A percentile compares a stretch with the other conserved stretches of the same genome.
phyloP scores from a whole-genome alignment of 2,329 filamentous ascomycete species.

The Exophiala phaeomuriformis region DNA sequence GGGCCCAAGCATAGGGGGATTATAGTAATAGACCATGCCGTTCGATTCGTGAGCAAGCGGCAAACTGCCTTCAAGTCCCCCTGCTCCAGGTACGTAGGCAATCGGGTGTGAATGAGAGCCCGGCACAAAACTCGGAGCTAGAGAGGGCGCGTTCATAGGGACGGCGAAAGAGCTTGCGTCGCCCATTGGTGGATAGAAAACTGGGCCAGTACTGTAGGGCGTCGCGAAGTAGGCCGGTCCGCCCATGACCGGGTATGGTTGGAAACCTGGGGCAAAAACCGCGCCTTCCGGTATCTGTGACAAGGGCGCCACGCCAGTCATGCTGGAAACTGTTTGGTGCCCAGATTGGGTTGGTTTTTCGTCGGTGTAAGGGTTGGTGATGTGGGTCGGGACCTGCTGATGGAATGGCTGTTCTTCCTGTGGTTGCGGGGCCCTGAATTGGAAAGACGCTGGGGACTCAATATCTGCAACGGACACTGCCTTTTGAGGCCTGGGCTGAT shows the following conservation, averaged over 20 bases:
- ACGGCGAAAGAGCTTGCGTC: conserved; percentile 41
- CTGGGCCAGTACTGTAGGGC: conserved; percentile 42
- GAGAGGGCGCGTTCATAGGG: conserved; percentile 28
- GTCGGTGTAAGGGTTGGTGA: conserved; percentile 47
- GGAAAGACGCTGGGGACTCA: conserved; percentile 66
- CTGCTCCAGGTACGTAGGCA: conserved; percentile 24
- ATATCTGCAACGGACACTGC: conserved; percentile 87
- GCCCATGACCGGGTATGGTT: conserved; percentile 61
- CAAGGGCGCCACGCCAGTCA: conserved; percentile 69
- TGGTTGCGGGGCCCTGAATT: conserved; percentile 53
- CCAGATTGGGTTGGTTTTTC: conserved; percentile 9
- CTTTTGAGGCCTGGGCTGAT: conserved; percentile 93
- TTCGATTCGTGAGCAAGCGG: conserved; percentile 79
- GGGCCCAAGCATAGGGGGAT: conserved; percentile 50
- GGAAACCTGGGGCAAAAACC: conserved; percentile 84
- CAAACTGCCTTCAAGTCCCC: conserved; percentile 34
- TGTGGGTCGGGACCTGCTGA: conserved; percentile 79
- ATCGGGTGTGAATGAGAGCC: conserved; percentile 26
- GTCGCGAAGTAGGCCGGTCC: conserved; percentile 54
- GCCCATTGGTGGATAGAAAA: conserved; percentile 50
- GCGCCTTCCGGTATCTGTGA: conserved; percentile 90
- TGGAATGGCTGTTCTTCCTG: conserved; percentile 82
- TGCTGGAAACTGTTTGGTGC: conserved; percentile 59
- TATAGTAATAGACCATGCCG: conserved; percentile 93
- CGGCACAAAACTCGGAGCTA: conserved; percentile 23